Base-by-base conservation (phyloP, 495 filamentous ascomycete genomes). In the Hyphodiscus hymeniophilus region DNA sequence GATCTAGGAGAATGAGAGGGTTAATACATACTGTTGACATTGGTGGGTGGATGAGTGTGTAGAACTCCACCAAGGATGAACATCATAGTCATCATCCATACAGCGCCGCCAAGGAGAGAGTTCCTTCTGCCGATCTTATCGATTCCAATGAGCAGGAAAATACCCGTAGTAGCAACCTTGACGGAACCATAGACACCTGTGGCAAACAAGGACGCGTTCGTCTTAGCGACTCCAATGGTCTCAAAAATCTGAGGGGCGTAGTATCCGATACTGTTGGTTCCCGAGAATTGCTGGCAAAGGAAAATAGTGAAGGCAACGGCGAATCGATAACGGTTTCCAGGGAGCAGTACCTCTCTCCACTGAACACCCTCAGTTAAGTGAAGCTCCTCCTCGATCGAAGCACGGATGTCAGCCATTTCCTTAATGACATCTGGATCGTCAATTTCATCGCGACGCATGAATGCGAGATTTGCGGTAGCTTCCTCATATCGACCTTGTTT, bases 181-280 rank as follows among this genome's bases (percentile, higher is more conserved):
- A 75, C 74, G 0, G 69, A 66, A 23, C 75, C 75, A 28, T 75
- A 76, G 22, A 79, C 65, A 45, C 75, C 75, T 0, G 75, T 77
- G 11, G 73, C 73, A 45, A 79, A 63, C 17, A 77, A 59, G 33
- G 59, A 61, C 8, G 71, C 65, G 51, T 73, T 75, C 3, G 52
- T 53, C 31, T 48, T 48, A 40, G 64, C 63, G 21, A 67, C 68
- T 21, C 73, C 74, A 20, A 77, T 53, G 1, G 63, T 68, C 39
- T 66, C 59, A 57, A 77, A 77, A 50, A 76, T 72, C 45, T 73
- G 62, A 1, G 73, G 71, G 0, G 72, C 67, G 28, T 75, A 75
- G 54, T 76, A 75, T 36, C 66, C 68, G 38, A 76, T 72, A 20
- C 58, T 59, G 45, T 76, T 77, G 4, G 69, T 75, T 6, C 71